Evolutionary conservation across 306 rosid genomes (phyloP), one percentile per base, ranked within the genome.

Genomic region (Abrus precatorius): DNA sequence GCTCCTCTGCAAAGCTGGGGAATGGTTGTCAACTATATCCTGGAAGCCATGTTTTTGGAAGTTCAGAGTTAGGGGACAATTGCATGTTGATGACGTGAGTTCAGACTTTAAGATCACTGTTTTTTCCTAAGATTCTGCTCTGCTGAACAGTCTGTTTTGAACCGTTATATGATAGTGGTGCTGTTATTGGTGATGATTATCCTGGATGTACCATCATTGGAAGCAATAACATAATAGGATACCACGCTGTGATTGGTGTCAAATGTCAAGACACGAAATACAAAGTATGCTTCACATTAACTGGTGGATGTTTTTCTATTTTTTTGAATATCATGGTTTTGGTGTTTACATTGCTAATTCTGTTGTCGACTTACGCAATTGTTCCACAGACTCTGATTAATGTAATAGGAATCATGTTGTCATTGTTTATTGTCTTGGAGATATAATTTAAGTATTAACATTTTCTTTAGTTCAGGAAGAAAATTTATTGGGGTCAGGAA

Each of bases 191-290:
- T 41, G 98, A 95, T 75, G 94, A 90, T 77, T 83, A 86, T 90
- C 97, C 97, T 12, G 99, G 99, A 64, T 78, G 68, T 61, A 93
- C 96, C 20, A 52, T 89, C 83, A 72, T 95, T 30, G 98, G 98
- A 69, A 85, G 84, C 82, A 88, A 93, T 85, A 95, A 95, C 88
- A 72, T 62, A 57, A 86, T 95, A 63, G 99, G 99, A 13, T 89
- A 93, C 84, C 95, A 95, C 90, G 97, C 97, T 36, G 96, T 91
- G 75, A 62, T 93, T 78, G 98, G 99, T 69, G 79, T 93, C 57
- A 90, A 86, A 87, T 90, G 96, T 84, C 99, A 95, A 84, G 97
- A 91, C 85, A 36, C 93, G 96, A 93, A 95, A 75, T 91, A 91
- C 87, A 88, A 87, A 95, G 99, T 93, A 52, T 82, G 76, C 47